Base-by-base conservation (phyloP, 1,284 basidiomycete genomes). In the Sporisorium exsertum region DNA sequence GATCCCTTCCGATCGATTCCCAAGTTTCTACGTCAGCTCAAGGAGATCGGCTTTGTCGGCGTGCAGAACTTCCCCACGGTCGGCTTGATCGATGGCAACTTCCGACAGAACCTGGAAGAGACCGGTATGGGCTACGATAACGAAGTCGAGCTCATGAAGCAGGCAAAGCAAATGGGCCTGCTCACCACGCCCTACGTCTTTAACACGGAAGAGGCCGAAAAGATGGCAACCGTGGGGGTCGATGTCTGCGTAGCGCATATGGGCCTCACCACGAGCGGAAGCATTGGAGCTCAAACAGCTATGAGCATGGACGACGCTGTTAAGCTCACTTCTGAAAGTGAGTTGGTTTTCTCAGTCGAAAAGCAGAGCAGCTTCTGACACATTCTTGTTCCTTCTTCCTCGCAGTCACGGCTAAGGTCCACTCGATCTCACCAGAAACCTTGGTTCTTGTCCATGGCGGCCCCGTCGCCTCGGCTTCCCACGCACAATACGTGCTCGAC, bases 31-130 rank as follows among this genome's bases (percentile, higher is more conserved):
- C 68, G 65, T 27, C 64, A 72, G n/a, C 69, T 76, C 49, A 46
- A 64, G 22, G 64, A 67, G 1, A 27, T 64, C 8, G 73, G 73
- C n/a, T 72, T 76, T 35, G 65, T 76, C 9, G 73, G 73, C 56
- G 62, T 76, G 0, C 73, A 76, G 24, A 76, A 76, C 58, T 76
- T 76, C 40, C 73, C 73, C 54, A 76, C 73, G 13, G 73, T 76
- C 20, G 73, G 73, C 8, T 43, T 76, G 51, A 72, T 76, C 54
- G 73, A 76, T 22, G 69, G 73, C 56, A 72, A 63, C 65, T 76
- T 72, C 55, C 64, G 73, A 49, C 33, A 56, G 40, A 76, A 76
- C 40, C 65, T 76, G 46, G 73, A 76, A 53, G 73, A 76, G 62
- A 76, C 73, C 5, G 73, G 73, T 13, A 76, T 76, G 73, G 69